Evolutionary conservation across 208 protist species (phyloP), one percentile per base, ranked within the genome.

Genomic region (Borovskyia barvae): DNA sequence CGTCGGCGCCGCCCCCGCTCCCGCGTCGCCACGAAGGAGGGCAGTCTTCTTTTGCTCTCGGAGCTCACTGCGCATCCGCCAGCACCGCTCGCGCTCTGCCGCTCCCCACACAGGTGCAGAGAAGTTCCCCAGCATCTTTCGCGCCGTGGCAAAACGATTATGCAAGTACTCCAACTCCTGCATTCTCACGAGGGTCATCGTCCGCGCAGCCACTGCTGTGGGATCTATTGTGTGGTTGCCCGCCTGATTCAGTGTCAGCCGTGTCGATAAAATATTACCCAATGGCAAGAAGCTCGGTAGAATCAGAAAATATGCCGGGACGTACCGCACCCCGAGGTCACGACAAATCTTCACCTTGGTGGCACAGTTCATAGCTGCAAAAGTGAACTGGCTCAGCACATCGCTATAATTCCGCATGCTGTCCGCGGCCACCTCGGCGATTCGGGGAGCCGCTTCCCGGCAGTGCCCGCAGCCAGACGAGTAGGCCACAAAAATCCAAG

Each of bases 401-500:
- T 71, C 64, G 2, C 17, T 26, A 19, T 14, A 5, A 15, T 33
- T 35, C 15, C 14, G 30, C 20, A 53, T 42, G 17, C 55, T 72
- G n/a, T 61, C 49, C 35, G 22, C 3, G 3, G 69, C 63, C n/a
- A 32, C 12, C 11, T n/a, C 28, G 7, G 58, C 22, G 5, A 66
- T 30, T 29, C 12, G 11, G 1, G 80, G 74, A 8, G 80, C 73
- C 2, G 58, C 37, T 26, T 28, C 43, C 35, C 80, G 67, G 64
- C 84, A 91, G 42, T 83, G 72, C 17, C 80, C 80, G 36, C 84
- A 91, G 25, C 51, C 57, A 40, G 75, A 59, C 20, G 52, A 72
- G 66, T 87, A 87, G 35, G 83, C 76, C 3, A 83, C 46, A 7
- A 91, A 35, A 3, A 87, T 35, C 80, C 77, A 85, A n/a, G 80